phyloP scores from a whole-genome alignment of 2,329 filamentous ascomycete genomes.

The Allantophomopsis cytisporea region DNA sequence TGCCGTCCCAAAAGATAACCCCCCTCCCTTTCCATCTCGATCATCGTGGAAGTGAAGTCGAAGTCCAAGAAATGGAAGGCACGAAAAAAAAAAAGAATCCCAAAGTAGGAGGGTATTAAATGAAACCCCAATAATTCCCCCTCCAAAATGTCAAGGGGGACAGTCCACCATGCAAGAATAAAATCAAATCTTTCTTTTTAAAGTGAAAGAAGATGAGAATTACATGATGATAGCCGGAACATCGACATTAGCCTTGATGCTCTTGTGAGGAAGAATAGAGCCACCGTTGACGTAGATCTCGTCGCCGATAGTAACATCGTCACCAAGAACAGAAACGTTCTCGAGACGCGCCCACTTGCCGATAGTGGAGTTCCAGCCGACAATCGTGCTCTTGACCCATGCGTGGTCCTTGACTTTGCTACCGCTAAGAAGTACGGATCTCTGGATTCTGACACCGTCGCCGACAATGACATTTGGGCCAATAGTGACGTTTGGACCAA shows the following conservation, averaged over 20 bases:
- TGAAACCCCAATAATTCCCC: too few relatives aligned
- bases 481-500: constrained; percentile 93
- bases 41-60: too few relatives aligned
- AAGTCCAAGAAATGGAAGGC: too few relatives aligned
- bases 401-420: constrained; percentile 98
- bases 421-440: constrained; percentile 77
- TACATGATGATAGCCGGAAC: constrained; percentile 58
- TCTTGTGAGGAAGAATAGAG: constrained; percentile 93
- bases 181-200: too few relatives aligned
- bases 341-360: constrained; percentile 93
- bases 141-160: too few relatives aligned
- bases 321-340: constrained; percentile 94
- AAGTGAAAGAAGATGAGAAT: constrained; percentile 6
- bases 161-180: too few relatives aligned
- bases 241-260: constrained; percentile 96
- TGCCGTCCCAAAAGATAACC: too few relatives aligned
- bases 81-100: too few relatives aligned
- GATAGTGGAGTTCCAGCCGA: constrained; percentile 95
- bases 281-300: constrained; percentile 98
- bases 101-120: too few relatives aligned
- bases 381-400: constrained; percentile 97
- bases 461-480: constrained; percentile 86
- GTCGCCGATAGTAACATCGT: constrained; percentile 94
- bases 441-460: constrained; percentile 86
- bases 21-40: too few relatives aligned